Conservation (phyloP, 2,329 filamentous ascomycete genomes). For the Diaporthe sp. region DNA sequence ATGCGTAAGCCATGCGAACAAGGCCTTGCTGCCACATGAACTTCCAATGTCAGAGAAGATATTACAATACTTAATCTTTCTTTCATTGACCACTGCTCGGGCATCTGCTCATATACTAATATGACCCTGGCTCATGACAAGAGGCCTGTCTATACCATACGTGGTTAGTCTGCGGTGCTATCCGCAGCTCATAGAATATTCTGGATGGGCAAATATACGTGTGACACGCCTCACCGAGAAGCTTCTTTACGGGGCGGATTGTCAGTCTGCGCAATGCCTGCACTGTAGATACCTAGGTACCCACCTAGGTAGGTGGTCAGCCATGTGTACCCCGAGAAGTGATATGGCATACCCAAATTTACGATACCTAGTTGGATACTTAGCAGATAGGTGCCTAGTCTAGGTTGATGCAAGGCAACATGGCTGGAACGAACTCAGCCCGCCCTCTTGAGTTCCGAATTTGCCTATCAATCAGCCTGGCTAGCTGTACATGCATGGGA, state of each 20-base stretch:
- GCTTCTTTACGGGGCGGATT: not conserved
- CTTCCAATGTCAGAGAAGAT: too few relatives aligned
- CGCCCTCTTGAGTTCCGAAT: not conserved
- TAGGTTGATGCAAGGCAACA: not conserved
- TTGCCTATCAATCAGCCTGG: constrained; percentile 15
- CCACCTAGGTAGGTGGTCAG: not conserved
- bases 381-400: not conserved
- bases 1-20: not conserved
- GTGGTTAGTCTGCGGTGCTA: not conserved
- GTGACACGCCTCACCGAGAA: not conserved
- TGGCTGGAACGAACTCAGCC: not conserved
- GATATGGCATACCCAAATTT: not conserved
- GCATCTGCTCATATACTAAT: not conserved
- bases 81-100: not conserved
- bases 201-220: not conserved
- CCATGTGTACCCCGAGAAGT: not conserved
- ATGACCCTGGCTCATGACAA: not conserved
- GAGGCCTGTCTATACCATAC: not conserved
- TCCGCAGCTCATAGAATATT: constrained; percentile 7
- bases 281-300: not conserved
- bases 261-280: not conserved
- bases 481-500: not conserved
- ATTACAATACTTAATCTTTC: not conserved
- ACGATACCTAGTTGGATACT: not conserved
- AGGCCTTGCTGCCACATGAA: not conserved